These are phyloP conservation scores for Elongisporangium prolatum DNA, from an alignment of 352 stramenopile genomes.

Conservation along the genomic window DNA sequence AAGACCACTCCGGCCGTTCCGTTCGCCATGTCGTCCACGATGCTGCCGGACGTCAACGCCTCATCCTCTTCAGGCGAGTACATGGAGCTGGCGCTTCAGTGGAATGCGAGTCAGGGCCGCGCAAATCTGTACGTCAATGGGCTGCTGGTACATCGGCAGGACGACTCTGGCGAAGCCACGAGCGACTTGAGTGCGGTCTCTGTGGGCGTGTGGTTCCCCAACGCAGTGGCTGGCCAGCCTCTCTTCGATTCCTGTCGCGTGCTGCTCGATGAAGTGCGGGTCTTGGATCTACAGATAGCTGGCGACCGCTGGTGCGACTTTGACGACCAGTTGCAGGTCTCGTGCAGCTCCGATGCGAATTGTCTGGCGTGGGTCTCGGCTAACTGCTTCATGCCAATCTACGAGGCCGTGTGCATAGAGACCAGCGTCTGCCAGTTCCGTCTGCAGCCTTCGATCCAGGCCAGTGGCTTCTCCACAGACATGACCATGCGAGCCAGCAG, in stretches of 20 bases:
- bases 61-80: constrained; percentile 20
- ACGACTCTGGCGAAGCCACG: background rate
- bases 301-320: constrained; percentile 62
- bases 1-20: constrained; percentile 32
- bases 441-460: constrained; percentile 16
- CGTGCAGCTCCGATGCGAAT: constrained; percentile 28
- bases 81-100: constrained; percentile 58
- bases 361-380: constrained; percentile 37
- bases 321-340: constrained; percentile 23
- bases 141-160: constrained; percentile 39
- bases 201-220: constrained; percentile 66
- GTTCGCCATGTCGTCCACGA: constrained; percentile 13
- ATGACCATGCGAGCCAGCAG: constrained; percentile 15
- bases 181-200: constrained; percentile 20
- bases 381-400: constrained; percentile 62
- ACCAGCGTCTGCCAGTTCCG: constrained; percentile 25
- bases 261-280: constrained; percentile 38
- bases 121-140: constrained; percentile 65
- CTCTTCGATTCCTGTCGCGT: constrained; percentile 47
- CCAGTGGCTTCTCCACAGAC: constrained; percentile 18
- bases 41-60: too few relatives aligned
- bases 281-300: constrained; percentile 55
- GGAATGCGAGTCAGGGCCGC: constrained; percentile 43
- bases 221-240: constrained; percentile 51
- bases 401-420: constrained; percentile 40